These are phyloP conservation scores for Alternaria longipes DNA, from an alignment of 2,329 filamentous ascomycete species.

Conservation along the genomic window DNA sequence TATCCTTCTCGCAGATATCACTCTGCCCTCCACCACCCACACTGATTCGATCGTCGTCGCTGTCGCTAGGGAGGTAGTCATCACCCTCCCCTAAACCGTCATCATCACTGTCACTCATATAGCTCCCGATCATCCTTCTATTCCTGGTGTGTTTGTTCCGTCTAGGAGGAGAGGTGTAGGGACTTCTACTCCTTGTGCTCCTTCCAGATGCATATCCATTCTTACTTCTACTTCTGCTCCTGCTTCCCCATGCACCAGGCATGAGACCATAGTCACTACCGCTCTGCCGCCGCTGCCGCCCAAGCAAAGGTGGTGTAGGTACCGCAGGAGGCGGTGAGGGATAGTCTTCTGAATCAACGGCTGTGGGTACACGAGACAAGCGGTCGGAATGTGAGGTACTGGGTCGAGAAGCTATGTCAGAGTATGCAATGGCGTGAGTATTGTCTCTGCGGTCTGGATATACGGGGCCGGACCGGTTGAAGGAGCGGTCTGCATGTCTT, in stretches of 20 bases:
- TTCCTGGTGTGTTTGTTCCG: not conserved
- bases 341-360: conserved; percentile 2
- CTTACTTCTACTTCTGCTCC: not conserved
- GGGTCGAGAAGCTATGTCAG: conserved; percentile 12
- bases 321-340: not conserved
- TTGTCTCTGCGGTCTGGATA: not conserved
- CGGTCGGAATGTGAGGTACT: conserved; percentile 1
- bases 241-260: not conserved
- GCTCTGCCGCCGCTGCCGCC: not conserved
- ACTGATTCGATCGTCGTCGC: conserved; percentile 2
- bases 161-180: not conserved
- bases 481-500: not conserved
- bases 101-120: conserved; percentile 4
- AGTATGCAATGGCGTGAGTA: not conserved
- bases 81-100: conserved; percentile 10
- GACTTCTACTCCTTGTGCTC: not conserved
- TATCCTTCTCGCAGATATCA: not conserved
- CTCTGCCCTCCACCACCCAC: not conserved
- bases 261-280: not conserved
- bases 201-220: not conserved
- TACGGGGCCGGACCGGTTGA: not conserved
- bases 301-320: not conserved
- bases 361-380: conserved; percentile 1
- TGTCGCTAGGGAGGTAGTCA: conserved; percentile 7
- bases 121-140: not conserved